These are phyloP conservation scores for Sarocladium oryzae DNA, from an alignment of 2,329 filamentous ascomycete species.

Conservation along the genomic window DNA sequence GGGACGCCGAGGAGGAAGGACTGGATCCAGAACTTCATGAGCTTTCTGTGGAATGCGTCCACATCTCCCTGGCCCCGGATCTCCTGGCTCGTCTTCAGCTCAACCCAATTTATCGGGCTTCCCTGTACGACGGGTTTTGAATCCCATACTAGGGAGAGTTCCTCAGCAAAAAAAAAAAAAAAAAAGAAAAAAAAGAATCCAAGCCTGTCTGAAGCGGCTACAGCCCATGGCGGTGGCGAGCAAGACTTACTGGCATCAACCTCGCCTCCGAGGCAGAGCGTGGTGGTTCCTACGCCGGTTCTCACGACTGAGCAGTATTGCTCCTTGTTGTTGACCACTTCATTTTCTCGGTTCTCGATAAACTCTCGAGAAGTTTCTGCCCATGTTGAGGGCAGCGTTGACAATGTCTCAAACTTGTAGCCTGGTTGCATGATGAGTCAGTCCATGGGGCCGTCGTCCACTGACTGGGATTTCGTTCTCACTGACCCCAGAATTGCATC, in stretches of 20 bases:
- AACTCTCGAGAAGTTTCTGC: constrained; percentile 63
- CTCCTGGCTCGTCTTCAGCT: constrained; percentile 83
- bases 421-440: constrained; percentile 43
- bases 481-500: constrained; percentile 86
- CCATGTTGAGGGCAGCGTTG: constrained; percentile 70
- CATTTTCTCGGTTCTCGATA: constrained; percentile 68
- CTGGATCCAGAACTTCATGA: constrained; percentile 95
- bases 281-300: constrained; percentile 72
- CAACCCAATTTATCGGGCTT: constrained; percentile 81
- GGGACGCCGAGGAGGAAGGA: constrained; percentile 91
- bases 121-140: constrained; percentile 61
- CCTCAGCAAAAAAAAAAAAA: not conserved
- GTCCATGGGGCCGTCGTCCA: not conserved
- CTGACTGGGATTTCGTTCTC: not conserved
- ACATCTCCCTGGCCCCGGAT: constrained; percentile 62
- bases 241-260: constrained; percentile 70
- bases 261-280: constrained; percentile 81
- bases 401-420: constrained; percentile 93
- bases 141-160: constrained; percentile 62
- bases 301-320: constrained; percentile 95
- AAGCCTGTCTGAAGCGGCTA: not conserved
- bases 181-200: too few relatives aligned
- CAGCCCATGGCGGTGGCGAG: constrained; percentile 6
- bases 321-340: constrained; percentile 77
- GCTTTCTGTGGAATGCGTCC: constrained; percentile 76